Evolutionary conservation across 305 asterid genomes (phyloP).

Genomic region (Rubia peregrina): DNA sequence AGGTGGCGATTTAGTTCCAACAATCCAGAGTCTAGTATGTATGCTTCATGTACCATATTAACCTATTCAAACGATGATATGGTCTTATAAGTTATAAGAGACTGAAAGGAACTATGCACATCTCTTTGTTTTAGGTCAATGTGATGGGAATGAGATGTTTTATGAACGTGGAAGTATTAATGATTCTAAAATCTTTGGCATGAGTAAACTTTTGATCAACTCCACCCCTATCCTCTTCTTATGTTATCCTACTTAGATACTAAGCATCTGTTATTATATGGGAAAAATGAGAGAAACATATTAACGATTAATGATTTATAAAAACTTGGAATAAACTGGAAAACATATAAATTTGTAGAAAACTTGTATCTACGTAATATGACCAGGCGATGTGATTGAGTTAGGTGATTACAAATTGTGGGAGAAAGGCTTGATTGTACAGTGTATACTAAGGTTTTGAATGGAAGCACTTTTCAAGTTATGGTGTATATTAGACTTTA

Average conservation of each 20-base stretch:
- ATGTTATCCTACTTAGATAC: neutral
- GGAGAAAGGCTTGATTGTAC: neutral
- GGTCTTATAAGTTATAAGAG: neutral
- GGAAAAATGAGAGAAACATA: neutral
- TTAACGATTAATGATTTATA: neutral
- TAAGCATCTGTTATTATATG: neutral
- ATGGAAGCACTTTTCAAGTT: no score
- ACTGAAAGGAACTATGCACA: neutral
- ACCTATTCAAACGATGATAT: neutral
- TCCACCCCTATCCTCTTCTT: neutral
- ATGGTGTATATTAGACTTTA: no score
- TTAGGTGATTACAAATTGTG: neutral
- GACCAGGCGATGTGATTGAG: neutral
- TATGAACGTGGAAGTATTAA: neutral
- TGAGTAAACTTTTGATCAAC: no score
- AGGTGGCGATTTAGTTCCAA: conserved; percentile 84
- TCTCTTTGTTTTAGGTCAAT: neutral
- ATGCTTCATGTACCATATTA: conserved; percentile 58
- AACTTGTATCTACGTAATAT: neutral
- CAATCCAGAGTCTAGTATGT: conserved; percentile 79
- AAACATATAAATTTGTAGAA: no score
- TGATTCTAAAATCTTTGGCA: neutral
- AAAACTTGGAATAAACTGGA: neutral
- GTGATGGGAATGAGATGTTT: neutral
- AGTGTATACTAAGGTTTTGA: no score